Conservation (phyloP, 2,329 filamentous ascomycete genomes). For the Claviceps purpurea region DNA sequence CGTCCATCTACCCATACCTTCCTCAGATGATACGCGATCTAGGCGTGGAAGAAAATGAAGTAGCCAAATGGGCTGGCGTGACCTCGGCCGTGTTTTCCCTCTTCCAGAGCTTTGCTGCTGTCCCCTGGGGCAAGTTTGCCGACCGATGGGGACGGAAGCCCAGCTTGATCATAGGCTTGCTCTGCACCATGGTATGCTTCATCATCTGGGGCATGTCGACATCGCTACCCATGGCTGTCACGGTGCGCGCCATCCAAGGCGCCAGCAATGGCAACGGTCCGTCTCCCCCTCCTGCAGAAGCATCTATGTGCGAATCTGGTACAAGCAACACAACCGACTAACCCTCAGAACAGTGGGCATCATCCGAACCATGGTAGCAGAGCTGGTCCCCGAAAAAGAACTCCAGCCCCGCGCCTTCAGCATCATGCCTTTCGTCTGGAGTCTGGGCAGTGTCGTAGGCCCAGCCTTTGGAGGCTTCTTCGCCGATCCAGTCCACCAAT, state of each 20-base stretch:
- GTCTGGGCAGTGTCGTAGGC: conserved; percentile 74
- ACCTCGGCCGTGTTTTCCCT: conserved; percentile 61
- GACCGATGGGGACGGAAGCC: conserved; percentile 75
- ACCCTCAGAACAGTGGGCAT: conserved; percentile 53
- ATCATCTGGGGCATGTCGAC: conserved; percentile 75
- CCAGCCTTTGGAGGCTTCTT: conserved; percentile 80
- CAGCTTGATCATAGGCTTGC: conserved; percentile 58
- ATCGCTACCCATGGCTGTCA: conserved; percentile 66
- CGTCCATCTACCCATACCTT: conserved; percentile 56
- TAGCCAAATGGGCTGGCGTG: conserved; percentile 71
- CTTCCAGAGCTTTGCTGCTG: conserved; percentile 56
- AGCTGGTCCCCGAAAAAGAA: conserved; percentile 78
- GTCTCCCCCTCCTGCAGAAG: conserved; percentile 9
- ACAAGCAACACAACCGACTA: not conserved
- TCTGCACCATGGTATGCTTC: conserved; percentile 70
- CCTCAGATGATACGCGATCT: conserved; percentile 79
- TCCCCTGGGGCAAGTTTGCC: conserved; percentile 63
- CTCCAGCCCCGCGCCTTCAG: conserved; percentile 82
- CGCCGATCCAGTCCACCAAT: conserved; percentile 64
- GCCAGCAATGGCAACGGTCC: conserved; percentile 72
- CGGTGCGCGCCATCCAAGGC: conserved; percentile 65
- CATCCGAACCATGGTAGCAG: conserved; percentile 80
- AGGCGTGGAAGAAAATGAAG: conserved; percentile 53
- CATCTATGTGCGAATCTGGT: not conserved
- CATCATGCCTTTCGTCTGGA: conserved; percentile 86